Evolutionary conservation across 148 eudicot species (phyloP), one percentile per base, ranked within the genome.

Genomic region (Heliamphora exappendiculata): DNA sequence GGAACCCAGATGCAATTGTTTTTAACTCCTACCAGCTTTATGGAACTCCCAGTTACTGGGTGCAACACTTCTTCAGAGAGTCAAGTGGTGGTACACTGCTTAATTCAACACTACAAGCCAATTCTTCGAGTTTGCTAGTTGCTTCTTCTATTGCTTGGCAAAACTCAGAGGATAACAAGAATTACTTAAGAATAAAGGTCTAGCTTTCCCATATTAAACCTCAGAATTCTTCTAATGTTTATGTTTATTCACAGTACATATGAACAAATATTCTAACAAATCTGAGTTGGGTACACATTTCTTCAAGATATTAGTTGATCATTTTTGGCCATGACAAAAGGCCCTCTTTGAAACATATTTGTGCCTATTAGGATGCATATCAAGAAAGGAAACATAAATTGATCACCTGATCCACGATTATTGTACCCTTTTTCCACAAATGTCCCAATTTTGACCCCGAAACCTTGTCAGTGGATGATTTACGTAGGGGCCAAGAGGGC

Each of bases 21-120:
- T 95, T 87, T 62, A 80, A 92, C 79, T 85, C 99, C 55, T 90
- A 87, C 41, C 88, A 79, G 74, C 78, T 60, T 7, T 95, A 92
- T 73, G 98, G 97, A 76, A 95, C 97, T 64, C 99, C 99, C 57
- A 91, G 94, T 82, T 92, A 91, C 81, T 95, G 96, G 94, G 91
- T 92, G 96, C 98, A 92, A 75, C 90, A 81, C 16, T 86, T 87
- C 68, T 94, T 94, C 78, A 82, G 76, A 51, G 85, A 88, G 51
- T 92, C 97, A 41, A 92, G 89, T 64, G 96, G 96, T 24, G 97
- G 96, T 49, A 81, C 74, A 76, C 91, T 88, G 80, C 94, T 95
- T 22, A 69, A 81, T 33, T 80, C 91, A 19, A 75, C 75, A 20
- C 73, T 95, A 24, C 86, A 80, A 81, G 54, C 90, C 41, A 84